These are phyloP conservation scores for Lasiodiplodia citricola DNA, from an alignment of 2,329 filamentous ascomycete genomes.

Conservation along the genomic window DNA sequence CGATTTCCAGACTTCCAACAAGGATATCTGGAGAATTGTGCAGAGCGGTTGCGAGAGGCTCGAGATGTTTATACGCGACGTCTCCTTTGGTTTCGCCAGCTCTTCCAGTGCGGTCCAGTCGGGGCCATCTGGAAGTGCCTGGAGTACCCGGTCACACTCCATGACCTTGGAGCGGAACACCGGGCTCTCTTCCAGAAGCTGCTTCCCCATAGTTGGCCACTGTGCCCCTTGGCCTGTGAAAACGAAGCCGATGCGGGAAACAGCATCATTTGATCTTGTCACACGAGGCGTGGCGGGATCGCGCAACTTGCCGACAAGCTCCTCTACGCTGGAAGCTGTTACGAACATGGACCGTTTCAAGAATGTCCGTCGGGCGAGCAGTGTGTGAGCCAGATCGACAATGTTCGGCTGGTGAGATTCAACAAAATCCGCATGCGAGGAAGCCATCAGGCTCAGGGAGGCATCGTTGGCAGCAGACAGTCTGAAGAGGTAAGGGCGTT, in stretches of 20 bases:
- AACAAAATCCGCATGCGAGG: too few species aligned
- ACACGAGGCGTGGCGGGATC: neutral
- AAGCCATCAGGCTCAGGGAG: too few species aligned
- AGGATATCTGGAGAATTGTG: constrained; percentile 36
- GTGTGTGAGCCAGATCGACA: too few species aligned
- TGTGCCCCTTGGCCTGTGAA: constrained; percentile 43
- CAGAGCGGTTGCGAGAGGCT: constrained; percentile 34
- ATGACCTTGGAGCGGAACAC: neutral
- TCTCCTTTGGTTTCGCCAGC: constrained; percentile 31
- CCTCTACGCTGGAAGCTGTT: too few species aligned
- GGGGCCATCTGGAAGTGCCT: constrained; percentile 20
- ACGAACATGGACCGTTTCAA: too few species aligned
- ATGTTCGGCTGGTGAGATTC: too few species aligned
- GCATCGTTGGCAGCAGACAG: too few species aligned
- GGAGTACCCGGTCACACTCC: constrained; percentile 25
- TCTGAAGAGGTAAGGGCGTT: too few species aligned
- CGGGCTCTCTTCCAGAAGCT: constrained; percentile 25
- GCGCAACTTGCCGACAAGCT: neutral
- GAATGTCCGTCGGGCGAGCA: too few species aligned
- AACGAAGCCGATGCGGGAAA: constrained; percentile 28
- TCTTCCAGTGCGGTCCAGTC: constrained; percentile 32
- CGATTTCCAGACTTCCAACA: constrained; percentile 34
- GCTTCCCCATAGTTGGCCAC: constrained; percentile 30
- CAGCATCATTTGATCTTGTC: too few species aligned
- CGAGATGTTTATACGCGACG: constrained; percentile 30